These are phyloP conservation scores for Penicillium lagena DNA, from an alignment of 495 filamentous ascomycete genomes.

Conservation along the genomic window DNA sequence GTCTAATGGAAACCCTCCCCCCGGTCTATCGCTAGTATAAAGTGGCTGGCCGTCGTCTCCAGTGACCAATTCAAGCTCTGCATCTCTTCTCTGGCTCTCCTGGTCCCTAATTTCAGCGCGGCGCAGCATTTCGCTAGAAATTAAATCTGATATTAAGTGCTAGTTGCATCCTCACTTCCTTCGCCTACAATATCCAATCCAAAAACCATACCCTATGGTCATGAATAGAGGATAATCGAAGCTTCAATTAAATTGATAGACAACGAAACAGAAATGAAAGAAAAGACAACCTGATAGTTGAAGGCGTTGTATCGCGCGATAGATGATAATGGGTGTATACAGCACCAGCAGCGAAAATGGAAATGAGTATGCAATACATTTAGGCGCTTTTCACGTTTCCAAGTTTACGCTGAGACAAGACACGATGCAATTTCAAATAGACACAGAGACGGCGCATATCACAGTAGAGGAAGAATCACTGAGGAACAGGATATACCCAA, in stretches of 20 bases:
- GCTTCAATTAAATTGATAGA: too few species aligned
- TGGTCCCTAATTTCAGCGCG: too few species aligned
- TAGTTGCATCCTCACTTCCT: too few species aligned
- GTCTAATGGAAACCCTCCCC: too few species aligned
- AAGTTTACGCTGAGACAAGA: background rate
- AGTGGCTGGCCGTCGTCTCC: too few species aligned
- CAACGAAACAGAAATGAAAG: background rate
- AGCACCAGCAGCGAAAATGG: background rate
- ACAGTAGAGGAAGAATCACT: background rate
- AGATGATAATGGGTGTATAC: background rate
- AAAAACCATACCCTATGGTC: too few species aligned
- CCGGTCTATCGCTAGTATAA: too few species aligned
- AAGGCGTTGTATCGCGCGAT: background rate
- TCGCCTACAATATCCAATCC: too few species aligned
- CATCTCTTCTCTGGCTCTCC: too few species aligned
- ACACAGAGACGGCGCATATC: background rate
- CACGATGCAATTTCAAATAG: background rate
- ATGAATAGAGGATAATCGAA: background rate
- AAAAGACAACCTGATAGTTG: background rate
- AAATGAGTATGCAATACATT: background rate
- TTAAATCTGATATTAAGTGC: too few species aligned
- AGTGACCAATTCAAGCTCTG: too few species aligned
- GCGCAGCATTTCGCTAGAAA: too few species aligned
- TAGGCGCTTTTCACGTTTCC: background rate
- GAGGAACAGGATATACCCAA: background rate